Evolutionary conservation across 75 land plant species (phyloP), one percentile per base, ranked within the genome.

Genomic region (Ceratopteris richardii): DNA sequence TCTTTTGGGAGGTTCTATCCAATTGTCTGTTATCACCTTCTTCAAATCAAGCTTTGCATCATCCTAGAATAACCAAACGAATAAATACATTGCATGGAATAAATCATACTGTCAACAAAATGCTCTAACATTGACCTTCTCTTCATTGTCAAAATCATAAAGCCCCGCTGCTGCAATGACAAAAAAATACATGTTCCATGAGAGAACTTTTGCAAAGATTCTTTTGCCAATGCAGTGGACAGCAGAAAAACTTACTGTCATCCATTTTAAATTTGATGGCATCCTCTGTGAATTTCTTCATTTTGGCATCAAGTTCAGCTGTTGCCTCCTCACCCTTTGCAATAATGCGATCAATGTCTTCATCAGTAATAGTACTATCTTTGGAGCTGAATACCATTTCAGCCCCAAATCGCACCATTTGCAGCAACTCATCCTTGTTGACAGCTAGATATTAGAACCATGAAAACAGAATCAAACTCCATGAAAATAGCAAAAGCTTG

Each of bases 271-370:
- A 94, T 59, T 86, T 86, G 56, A 94, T 94, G 22, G 98, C 98
- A 82, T 94, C 98, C 68, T 94, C 98, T n/a, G 98, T 94, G 60
- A 94, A 94, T 52, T 86, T 94, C 68, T 94, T 94, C 98, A 94
- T 94, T 65, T 94, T 94, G 7, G 96, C 97, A 86, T 94, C 98
- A 28, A 94, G 80, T 37, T 94, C 98, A 46, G 98, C 98, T 12
- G 96, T 94, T 42, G 87, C 91, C 58, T 82, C 98, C 68, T 90
- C 96, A 74, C 98, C 98, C 70, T 86, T 90, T 1, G 98, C 98
- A 75, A 94, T 94, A 24, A 94, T 94, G 33, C 98, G 74, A 59
- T 94, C 98, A 48, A 94, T 94, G 56, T 94, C 98, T 51, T 94
- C 98, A 83, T 94, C 98, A 40, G 98, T 94, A 26, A 94, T 83